Evolutionary conservation across 345 rosid genomes (phyloP), one percentile per base, ranked within the genome.

Genomic region (Salix arbutifolia): DNA sequence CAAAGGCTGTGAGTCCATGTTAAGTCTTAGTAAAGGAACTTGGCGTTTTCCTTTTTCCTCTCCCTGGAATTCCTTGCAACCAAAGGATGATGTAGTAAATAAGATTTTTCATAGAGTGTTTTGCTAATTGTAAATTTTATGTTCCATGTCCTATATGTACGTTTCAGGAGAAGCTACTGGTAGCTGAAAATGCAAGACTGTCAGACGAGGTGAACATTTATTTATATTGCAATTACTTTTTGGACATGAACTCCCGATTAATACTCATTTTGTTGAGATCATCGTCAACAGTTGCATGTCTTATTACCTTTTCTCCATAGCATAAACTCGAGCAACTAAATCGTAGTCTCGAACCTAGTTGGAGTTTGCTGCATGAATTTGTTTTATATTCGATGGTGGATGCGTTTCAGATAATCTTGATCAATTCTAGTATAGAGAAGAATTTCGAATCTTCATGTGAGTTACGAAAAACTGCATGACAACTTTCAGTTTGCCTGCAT

Each of bases 181-280:
- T 4, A 48, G 74, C 74, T 60, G 82, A 79, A 69, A 69, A 74
- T 31, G 74, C 70, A 60, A 74, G 28, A 44, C 70, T 79, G 46
- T 62, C 50, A 18, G 70, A 73, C 35, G 30, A 74, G 78, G 82
- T 74, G 48, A 37, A 50, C 35, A 9, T 52, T 40, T 37, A 19
- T 28, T 33, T 9, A 6, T 25, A 40, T 37, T 35, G 4, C 23
- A 7, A 3, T 67, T 37, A 31, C 11, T 67, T 37, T 5, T 8
- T 8, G 25, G 44, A n/a, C 70, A 67, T 58, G 28, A 58, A 8
- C 28, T 8, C n/a, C 62, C 44, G 1, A 8, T 53, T 21, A 21
- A 7, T 21, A 1, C 62, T n/a, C 62, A 23, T n/a, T n/a, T 58
- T n/a, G 26, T 21, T n/a, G 5, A n/a, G 4, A 9, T 58, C 14